These are phyloP conservation scores for Xylaria curta DNA, from an alignment of 495 filamentous ascomycete species.

Conservation along the genomic window DNA sequence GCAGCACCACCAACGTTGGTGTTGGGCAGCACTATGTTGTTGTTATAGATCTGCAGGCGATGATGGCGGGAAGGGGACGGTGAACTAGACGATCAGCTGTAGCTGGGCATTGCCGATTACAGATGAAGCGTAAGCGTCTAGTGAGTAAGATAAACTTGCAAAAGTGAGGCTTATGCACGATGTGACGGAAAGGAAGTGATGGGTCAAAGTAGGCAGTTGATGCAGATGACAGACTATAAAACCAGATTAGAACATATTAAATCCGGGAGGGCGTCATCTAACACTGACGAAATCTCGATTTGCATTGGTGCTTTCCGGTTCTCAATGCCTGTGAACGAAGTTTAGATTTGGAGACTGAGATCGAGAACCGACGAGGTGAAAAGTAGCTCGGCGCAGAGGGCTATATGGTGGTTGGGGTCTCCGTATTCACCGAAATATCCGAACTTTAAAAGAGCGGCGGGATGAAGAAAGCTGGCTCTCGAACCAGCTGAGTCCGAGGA, in stretches of 20 bases:
- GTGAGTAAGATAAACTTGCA: not conserved
- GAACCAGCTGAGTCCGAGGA: not conserved
- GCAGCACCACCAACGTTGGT: not conserved
- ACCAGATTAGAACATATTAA: not conserved
- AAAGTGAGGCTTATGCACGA: not conserved
- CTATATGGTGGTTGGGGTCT: not conserved
- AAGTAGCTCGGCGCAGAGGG: not conserved
- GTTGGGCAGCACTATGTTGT: not conserved
- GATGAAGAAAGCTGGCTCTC: not conserved
- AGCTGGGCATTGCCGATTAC: not conserved
- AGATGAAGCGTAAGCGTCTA: not conserved
- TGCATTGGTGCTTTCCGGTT: not conserved
- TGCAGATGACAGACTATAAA: not conserved
- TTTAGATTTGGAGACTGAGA: not conserved
- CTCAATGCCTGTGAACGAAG: not conserved
- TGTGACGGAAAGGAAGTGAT: not conserved
- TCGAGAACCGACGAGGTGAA: not conserved
- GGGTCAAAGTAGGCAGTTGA: not conserved
- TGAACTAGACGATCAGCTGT: not conserved
- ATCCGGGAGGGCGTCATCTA: not conserved
- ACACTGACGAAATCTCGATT: not conserved
- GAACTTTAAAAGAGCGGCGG: not conserved
- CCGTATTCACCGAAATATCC: not conserved
- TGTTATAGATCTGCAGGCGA: not conserved
- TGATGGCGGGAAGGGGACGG: not conserved